Evolutionary conservation across 179 eudicot species (phyloP), one percentile per base, ranked within the genome.

Genomic region (Spinacia oleracea): DNA sequence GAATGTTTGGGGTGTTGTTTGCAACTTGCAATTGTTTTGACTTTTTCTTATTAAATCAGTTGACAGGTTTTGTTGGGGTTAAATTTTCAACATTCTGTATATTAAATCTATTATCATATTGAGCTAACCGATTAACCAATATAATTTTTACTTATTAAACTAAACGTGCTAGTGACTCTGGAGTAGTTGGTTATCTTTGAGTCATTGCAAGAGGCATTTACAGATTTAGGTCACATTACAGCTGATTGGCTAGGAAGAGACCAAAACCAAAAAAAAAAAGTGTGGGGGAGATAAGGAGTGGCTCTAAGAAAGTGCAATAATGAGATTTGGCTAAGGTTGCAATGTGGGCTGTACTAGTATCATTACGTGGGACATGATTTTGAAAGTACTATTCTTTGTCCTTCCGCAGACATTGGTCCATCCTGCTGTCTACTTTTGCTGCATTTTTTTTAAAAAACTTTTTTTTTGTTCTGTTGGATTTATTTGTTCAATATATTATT

Each of bases 11-110:
- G 62, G 34, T 63, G 25, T 55, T 65, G 5, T 53, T n/a, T 65
- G 70, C 78, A 64, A 78, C 78, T 77, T 45, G 78, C 69, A 64
- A 40, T 77, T 55, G 48, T 43, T 65, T 72, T 81, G 73, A 64
- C 74, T 53, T 72, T 34, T 38, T 29, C 53, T 40, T 70, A 60
- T 70, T 40, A 50, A 62, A 70, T 38, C 35, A 25, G 83, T 74
- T 15, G 70, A n/a, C 75, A 35, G 42, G 23, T 73, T 51, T 64
- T 0, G 21, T 34, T 23, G 62, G 70, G 27, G 70, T 10, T 60
- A 60, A 35, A 50, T 58, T n/a, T 46, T 45, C n/a, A 32, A 46
- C 58, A 70, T 53, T 64, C 55, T 25, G 40, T 25, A 62, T 70
- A 50, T 70, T 63, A 48, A 50, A 51, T 29, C 45, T 56, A 51